These are phyloP conservation scores for Raddia guianensis DNA, from an alignment of 176 grass and related monocot genomes.

Conservation along the genomic window DNA sequence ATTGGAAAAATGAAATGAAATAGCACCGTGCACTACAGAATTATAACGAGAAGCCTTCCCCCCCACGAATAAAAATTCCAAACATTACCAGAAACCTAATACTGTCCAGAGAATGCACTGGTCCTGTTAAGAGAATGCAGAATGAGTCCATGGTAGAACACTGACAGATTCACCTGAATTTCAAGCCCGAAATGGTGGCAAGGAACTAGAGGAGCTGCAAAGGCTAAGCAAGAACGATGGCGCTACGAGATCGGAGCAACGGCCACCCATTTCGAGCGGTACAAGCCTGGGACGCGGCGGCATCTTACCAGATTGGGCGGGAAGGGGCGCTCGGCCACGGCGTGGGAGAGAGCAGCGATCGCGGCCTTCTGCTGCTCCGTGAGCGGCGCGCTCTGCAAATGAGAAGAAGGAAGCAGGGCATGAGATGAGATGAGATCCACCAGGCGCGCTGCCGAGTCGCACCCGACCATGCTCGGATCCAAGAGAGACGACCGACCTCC, in stretches of 20 bases:
- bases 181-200: too few species aligned
- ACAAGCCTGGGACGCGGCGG: not conserved
- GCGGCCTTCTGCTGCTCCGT: constrained; percentile 90
- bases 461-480: not conserved
- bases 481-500: constrained; percentile 50
- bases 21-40: not conserved
- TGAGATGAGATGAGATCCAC: constrained; percentile 72
- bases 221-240: not conserved
- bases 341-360: constrained; percentile 81
- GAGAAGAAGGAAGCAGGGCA: not conserved
- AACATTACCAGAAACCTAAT: not conserved
- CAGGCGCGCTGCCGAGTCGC: not conserved
- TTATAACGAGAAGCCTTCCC: not conserved
- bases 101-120: not conserved
- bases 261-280: not conserved
- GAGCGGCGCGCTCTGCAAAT: constrained; percentile 77
- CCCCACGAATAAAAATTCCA: not conserved
- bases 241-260: not conserved
- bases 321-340: constrained; percentile 75
- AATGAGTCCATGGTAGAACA: too few species aligned
- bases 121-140: too few species aligned
- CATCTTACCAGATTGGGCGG: constrained; percentile 74
- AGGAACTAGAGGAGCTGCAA: too few species aligned
- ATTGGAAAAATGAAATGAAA: not conserved
- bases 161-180: too few species aligned